Evolutionary conservation across 2,329 filamentous ascomycete genomes (phyloP).

Genomic region (Didymosphaeria variabile): DNA sequence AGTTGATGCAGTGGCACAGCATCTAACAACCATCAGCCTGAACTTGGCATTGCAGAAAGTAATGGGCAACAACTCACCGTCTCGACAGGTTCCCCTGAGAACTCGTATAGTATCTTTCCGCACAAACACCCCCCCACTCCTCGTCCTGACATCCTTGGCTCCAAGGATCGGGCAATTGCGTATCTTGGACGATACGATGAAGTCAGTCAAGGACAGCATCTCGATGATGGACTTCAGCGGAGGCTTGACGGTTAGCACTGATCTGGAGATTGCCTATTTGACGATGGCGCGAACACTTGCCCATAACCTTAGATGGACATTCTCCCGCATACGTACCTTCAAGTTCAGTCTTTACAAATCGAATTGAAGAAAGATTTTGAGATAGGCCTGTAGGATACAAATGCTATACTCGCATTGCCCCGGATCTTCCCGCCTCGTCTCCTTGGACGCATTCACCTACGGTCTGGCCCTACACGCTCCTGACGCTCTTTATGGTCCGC

Average conservation of each 20-base stretch:
- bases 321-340: background rate
- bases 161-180: conserved; percentile 4
- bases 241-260: background rate
- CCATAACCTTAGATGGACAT: background rate
- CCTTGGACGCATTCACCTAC: background rate
- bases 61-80: conserved; percentile 11
- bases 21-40: conserved; percentile 13
- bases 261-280: background rate
- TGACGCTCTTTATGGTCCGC: background rate
- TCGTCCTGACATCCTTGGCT: conserved; percentile 26
- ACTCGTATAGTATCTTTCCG: conserved; percentile 48
- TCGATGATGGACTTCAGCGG: background rate
- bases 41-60: background rate
- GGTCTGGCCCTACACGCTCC: background rate
- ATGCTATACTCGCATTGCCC: background rate
- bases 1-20: conserved; percentile 28
- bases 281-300: background rate
- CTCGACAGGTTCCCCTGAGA: conserved; percentile 38
- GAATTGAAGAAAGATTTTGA: background rate
- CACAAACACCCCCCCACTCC: conserved; percentile 46
- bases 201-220: conserved; percentile 22
- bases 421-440: background rate
- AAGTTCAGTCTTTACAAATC: background rate
- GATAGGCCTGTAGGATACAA: background rate
- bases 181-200: conserved; percentile 15